Percentiles rank a stretch among this genome's conserved stretches.
phyloP scores from a whole-genome alignment of 2,329 filamentous ascomycete genomes.

The Beauveria sp. region DNA sequence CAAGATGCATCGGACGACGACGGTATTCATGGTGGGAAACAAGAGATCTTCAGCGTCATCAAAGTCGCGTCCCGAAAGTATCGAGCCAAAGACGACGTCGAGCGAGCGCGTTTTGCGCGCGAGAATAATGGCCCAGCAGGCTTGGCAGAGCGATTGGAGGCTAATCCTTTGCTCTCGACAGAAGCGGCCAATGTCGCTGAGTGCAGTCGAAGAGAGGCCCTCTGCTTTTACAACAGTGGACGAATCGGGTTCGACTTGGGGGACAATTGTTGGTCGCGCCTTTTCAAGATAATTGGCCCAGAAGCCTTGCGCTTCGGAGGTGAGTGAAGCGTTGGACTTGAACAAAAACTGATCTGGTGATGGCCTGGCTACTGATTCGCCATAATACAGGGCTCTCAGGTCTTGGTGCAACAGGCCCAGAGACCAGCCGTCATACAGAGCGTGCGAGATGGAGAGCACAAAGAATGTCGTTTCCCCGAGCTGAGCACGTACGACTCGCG shows the following conservation, averaged over 20 bases:
- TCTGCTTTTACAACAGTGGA: not conserved
- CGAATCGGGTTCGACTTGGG: not conserved
- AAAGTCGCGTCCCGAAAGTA: slow-evolving; percentile 77
- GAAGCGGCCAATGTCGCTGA: slow-evolving; percentile 35
- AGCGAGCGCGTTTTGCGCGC: slow-evolving; percentile 55
- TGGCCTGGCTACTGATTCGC: slow-evolving; percentile 32
- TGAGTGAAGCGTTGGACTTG: slow-evolving; percentile 16
- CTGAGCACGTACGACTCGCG: slow-evolving; percentile 41
- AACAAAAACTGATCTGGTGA: slow-evolving; percentile 45
- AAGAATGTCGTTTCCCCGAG: slow-evolving; percentile 33
- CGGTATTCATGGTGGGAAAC: slow-evolving; percentile 91
- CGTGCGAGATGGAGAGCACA: slow-evolving; percentile 71
- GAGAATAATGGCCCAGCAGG: slow-evolving; percentile 66
- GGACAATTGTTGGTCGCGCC: slow-evolving; percentile 29
- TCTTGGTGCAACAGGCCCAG: slow-evolving; percentile 66
- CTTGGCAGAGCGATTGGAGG: slow-evolving; percentile 67
- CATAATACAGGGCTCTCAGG: slow-evolving; percentile 56
- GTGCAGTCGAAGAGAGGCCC: slow-evolving; percentile 14
- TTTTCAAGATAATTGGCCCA: slow-evolving; percentile 64
- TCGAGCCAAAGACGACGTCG: slow-evolving; percentile 74
- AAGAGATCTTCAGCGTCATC: slow-evolving; percentile 59
- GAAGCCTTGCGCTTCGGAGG: slow-evolving; percentile 39
- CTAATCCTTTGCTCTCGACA: slow-evolving; percentile 64
- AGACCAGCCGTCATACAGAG: slow-evolving; percentile 86
- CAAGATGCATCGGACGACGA: slow-evolving; percentile 64